Evolutionary conservation across 2,329 filamentous ascomycete species (phyloP), one percentile per base, ranked within the genome.

Genomic region (Pyricularia sp.): DNA sequence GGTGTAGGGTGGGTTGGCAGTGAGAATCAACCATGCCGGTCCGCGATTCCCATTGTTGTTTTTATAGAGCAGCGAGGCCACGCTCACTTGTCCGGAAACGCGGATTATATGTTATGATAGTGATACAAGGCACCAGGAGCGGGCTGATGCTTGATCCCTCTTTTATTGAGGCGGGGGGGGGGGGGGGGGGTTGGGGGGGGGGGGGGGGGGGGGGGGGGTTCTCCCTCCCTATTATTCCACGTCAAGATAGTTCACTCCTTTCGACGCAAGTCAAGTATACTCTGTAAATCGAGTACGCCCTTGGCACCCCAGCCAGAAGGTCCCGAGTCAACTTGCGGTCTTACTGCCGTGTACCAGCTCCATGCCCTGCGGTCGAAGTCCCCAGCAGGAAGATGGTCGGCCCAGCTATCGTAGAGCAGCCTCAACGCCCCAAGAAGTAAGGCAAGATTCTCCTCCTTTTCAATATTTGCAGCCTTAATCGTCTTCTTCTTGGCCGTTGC

Each of bases 241-340:
- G 11, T 65, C 11, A 23, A 33, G 20, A 28, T 5, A 25, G 9
- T 36, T 33, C 14, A 68, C 12, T 31, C 70, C 42, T 75, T 81
- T 67, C 84, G 81, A 69, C 85, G 82, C 71, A 92, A 74, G 10
- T 83, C 83, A 71, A 94, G 76, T 59, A 97, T 92, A 72, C 88
- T 87, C 17, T 80, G 80, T 50, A 96, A 76, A 72, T 83, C 88
- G 31, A 97, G 81, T 68, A 82, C 80, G 1, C 91, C 92, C 77
- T 94, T 95, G 14, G 90, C 91, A 31, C 93, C 93, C 93, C 93
- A 97, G 1, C 93, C 93, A 25, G 88, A 86, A 65, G 87, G 86
- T 0, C 93, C 93, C 69, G 83, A 79, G 70, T 91, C 88, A 2
- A 97, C 90, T 25, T 92, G 89, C 0, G 93, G 93, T 71, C 93